A percentile compares a stretch with the other conserved stretches of the same genome.
Conservation (phyloP, 805 yeast genomes). For the Starmera amethionina region DNA sequence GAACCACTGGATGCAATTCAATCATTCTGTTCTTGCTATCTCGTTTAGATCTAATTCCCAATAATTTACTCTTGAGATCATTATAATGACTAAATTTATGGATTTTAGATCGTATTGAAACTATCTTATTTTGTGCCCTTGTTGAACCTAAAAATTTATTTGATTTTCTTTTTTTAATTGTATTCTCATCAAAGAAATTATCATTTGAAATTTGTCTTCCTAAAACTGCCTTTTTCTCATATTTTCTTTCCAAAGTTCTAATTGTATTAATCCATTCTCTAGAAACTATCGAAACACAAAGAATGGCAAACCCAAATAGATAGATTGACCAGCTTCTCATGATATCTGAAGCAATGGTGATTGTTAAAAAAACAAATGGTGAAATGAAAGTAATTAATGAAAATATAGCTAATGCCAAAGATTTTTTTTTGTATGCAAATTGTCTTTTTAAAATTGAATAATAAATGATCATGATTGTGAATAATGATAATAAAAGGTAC, state of each 20-base stretch:
- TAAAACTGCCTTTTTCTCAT: slow-evolving; percentile 47
- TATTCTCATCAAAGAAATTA: slow-evolving; percentile 20
- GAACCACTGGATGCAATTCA: too few species aligned
- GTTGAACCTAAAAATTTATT: too few species aligned
- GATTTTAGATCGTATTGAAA: too few species aligned
- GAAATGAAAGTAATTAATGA: slow-evolving; percentile 28
- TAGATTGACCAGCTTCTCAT: slow-evolving; percentile 40
- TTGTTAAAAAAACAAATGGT: slow-evolving; percentile 26
- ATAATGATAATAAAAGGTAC: slow-evolving; percentile 19
- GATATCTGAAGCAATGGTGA: slow-evolving; percentile 29
- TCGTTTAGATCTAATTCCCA: too few species aligned
- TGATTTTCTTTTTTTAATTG: too few species aligned
- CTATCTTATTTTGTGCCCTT: too few species aligned
- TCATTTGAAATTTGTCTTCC: slow-evolving; percentile 48
- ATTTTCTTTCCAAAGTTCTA: slow-evolving; percentile 35
- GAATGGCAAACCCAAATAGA: slow-evolving; percentile 35
- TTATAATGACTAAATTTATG: too few species aligned
- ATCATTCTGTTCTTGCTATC: too few species aligned
- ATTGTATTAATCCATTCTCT: slow-evolving; percentile 64
- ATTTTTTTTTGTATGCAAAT: slow-evolving; percentile 35
- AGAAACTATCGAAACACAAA: slow-evolving; percentile 40
- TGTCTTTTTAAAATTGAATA: slow-evolving; percentile 29
- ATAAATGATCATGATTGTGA: slow-evolving; percentile 24
- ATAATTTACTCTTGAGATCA: too few species aligned
- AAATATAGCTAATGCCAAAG: slow-evolving; percentile 39